phyloP scores from a whole-genome alignment of 139 green algal genomes.

The Haematococcus sp. region DNA sequence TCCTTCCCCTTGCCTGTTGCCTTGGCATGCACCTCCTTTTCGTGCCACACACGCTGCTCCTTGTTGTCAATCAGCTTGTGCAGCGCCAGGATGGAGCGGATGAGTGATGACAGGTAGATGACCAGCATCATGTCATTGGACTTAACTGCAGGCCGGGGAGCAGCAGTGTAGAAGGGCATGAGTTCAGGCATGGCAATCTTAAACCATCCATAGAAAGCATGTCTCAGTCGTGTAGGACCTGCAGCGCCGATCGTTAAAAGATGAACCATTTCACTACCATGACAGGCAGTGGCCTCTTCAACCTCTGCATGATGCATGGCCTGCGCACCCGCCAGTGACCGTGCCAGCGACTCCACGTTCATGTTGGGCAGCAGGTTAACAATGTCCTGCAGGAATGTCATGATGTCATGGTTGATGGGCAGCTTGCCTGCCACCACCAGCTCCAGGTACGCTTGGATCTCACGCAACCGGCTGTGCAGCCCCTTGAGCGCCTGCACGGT shows the following conservation, averaged over 20 bases:
- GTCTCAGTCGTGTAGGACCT: not conserved
- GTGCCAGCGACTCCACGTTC: slow-evolving; percentile 78
- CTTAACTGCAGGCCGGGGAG: slow-evolving; percentile 84
- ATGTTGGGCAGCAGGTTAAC: slow-evolving; percentile 99
- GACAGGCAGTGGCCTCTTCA: too few relatives aligned
- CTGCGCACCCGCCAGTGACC: slow-evolving; percentile 63
- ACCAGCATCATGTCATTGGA: slow-evolving; percentile 98
- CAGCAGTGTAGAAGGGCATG: not conserved
- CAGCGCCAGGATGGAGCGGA: slow-evolving; percentile 88
- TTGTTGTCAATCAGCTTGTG: slow-evolving; percentile 99
- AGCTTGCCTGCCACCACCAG: slow-evolving; percentile 80
- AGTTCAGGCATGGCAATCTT: not conserved
- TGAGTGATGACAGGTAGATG: slow-evolving; percentile 92
- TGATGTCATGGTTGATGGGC: slow-evolving; percentile 97
- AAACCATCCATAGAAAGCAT: not conserved
- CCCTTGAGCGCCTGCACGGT: slow-evolving; percentile 49
- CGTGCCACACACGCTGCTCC: slow-evolving; percentile 54
- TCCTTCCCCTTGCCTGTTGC: slow-evolving; percentile 11
- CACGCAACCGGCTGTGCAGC: slow-evolving; percentile 59
- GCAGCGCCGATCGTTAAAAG: not conserved
- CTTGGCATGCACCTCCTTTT: slow-evolving; percentile 25
- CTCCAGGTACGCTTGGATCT: slow-evolving; percentile 87
- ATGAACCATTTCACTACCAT: too few relatives aligned
- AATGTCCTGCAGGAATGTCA: slow-evolving; percentile 92
- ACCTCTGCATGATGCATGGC: too few relatives aligned